phyloP scores from a whole-genome alignment of 495 filamentous ascomycete genomes.

The Parathielavia hyrcaniae region DNA sequence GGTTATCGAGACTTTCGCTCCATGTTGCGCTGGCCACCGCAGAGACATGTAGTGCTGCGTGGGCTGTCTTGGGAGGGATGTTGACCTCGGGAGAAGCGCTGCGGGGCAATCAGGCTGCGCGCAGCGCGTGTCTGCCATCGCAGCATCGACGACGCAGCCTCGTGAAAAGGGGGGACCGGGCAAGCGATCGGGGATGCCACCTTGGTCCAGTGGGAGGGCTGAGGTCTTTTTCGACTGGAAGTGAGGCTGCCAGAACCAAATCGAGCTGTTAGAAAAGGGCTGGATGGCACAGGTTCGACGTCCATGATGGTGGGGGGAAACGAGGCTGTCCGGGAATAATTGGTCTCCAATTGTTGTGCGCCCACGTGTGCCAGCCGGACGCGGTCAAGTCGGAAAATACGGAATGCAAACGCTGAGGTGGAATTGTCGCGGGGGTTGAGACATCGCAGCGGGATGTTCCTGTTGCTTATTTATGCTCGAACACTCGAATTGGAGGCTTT shows the following conservation, averaged over 20 bases:
- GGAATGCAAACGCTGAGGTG: neutral
- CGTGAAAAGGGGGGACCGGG: neutral
- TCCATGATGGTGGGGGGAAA: neutral
- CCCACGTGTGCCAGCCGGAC: neutral
- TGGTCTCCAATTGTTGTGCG: neutral
- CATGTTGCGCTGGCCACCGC: too few species aligned
- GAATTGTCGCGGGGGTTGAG: neutral
- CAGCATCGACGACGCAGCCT: neutral
- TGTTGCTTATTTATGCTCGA: too few species aligned
- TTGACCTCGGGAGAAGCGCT: too few species aligned
- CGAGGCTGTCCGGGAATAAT: neutral
- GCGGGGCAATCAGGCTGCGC: neutral
- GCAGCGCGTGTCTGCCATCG: neutral
- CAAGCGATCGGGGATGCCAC: neutral
- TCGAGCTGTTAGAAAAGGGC: neutral
- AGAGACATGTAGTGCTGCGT: too few species aligned
- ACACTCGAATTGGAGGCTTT: too few species aligned
- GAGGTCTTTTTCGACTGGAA: neutral
- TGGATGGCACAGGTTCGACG: neutral
- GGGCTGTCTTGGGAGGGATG: too few species aligned
- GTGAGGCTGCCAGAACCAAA: constrained; percentile 4
- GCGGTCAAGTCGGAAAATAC: neutral
- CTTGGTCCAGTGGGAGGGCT: neutral
- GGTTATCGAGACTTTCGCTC: too few species aligned
- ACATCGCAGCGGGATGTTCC: too few species aligned